Base-by-base conservation (phyloP, 2,329 filamentous ascomycete genomes). In the Ophiocordyceps camponoti-saundersi region DNA sequence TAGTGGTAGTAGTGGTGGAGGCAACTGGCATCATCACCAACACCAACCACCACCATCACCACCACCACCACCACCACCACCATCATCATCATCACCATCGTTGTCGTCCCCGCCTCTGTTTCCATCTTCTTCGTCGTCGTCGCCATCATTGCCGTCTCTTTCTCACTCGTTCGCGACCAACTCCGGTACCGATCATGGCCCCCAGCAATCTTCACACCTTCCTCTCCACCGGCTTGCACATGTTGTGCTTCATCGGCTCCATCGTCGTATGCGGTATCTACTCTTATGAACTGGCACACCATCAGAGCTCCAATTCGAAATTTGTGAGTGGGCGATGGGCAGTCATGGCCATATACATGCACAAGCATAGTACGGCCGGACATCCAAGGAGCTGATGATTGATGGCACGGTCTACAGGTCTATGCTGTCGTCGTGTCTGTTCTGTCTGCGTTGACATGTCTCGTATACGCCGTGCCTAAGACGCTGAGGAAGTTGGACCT, bases 201-300 rank as follows among this genome's bases (percentile, higher is more conserved):
- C 20, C 3, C 4, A 40, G 20, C n/a, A n/a, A 40, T n/a, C 6
- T n/a, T 40, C 36, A 40, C 36, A 18, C 36, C 36, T 11, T 80
- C 54, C 57, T 70, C 53, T 82, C 82, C 57, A 65, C 71, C 22
- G 53, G 72, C 52, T 65, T 88, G n/a, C 83, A 89, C 59, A 71
- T 89, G 61, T 64, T 81, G 50, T 85, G 90, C 57, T 80, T 95
- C 57, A 72, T 84, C 48, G 71, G 93, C 52, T 85, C 79, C 15
- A 65, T 94, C 48, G 75, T 82, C 1, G 82, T 92, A 47, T 80
- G 82, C 52, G 88, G 83, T 1, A 75, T 95, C 20, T 95, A 92
- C 53, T 84, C 79, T 34, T 64, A 72, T 22, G 83, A 90, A 57
- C 65, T 92, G 6, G 63, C 76, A 50, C 62, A 63, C 21, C 75